Evolutionary conservation across 148 eudicot genomes (phyloP), one percentile per base, ranked within the genome.

Genomic region (Chenopodium formosanum): DNA sequence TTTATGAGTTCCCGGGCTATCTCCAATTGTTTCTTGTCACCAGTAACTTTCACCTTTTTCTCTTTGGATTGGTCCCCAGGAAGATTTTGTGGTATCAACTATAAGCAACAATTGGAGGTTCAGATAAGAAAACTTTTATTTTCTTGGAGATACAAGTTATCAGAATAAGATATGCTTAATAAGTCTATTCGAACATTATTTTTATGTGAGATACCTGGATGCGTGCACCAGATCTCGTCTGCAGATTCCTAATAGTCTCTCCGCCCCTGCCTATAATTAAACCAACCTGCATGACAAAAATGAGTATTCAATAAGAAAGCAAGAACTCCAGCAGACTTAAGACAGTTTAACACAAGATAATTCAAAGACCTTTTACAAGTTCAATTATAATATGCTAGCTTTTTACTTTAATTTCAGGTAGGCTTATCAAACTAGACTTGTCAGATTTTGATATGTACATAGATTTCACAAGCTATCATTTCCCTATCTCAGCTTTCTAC

Each of bases 181-280:
- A 50, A 75, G 76, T 29, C 78, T 29, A 74, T 67, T 23, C 19
- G 12, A 23, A 29, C 56, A 53, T 50, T 3, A 58, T 22, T 44
- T 23, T 29, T 31, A 44, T 37, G 52, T 62, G n/a, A 73, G 80
- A 80, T 89, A 96, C 99, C 99, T 96, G 99, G 87, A 96, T 96
- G 46, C 99, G 95, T 58, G 99, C 99, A 48, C 99, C 98, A 44
- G 99, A 94, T 85, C 92, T 89, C 47, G 98, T 89, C 86, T 96
- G 99, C 78, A 96, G 86, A 86, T 79, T 91, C 87, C 91, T 94
- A 50, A 96, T 96, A 29, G 98, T 94, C 48, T 96, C 99, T 34
- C 99, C 99, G 76, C 93, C 92, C 87, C 89, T 94, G 73, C 99
- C 99, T 77, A 96, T 96, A 60, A 96, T 91, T 78, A 94, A 79